phyloP scores from a whole-genome alignment of 176 grass and related monocot genomes.

The Phragmites australis region DNA sequence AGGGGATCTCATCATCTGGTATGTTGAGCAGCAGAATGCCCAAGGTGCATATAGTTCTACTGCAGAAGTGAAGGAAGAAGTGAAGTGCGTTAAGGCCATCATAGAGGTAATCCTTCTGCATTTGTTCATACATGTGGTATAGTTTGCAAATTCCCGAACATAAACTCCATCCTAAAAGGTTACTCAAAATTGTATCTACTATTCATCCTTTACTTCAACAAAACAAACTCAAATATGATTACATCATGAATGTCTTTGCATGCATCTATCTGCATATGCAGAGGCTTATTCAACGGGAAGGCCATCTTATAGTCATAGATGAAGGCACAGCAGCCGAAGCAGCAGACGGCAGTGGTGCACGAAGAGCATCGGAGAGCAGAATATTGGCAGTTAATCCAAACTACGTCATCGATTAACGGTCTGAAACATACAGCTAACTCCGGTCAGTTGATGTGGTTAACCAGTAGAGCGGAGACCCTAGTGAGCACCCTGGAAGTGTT shows the following conservation, averaged over 20 bases:
- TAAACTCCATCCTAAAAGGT: not conserved
- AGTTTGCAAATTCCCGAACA: not conserved
- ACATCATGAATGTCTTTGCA: not conserved
- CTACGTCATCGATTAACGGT: slow-evolving; percentile 78
- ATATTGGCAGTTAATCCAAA: slow-evolving; percentile 91
- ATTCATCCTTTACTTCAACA: not conserved
- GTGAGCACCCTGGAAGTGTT: slow-evolving; percentile 17
- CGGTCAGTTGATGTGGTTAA: slow-evolving; percentile 12
- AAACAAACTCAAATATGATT: not conserved
- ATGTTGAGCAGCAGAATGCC: slow-evolving; percentile 90
- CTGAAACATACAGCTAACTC: slow-evolving; percentile 1
- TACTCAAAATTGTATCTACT: not conserved
- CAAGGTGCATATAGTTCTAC: slow-evolving; percentile 73
- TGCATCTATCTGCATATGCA: slow-evolving; percentile 45
- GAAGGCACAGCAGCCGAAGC: slow-evolving; percentile 48
- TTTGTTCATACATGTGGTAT: not conserved
- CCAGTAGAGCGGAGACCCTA: not conserved
- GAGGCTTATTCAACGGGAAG: slow-evolving; percentile 94
- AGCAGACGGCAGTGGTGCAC: slow-evolving; percentile 34
- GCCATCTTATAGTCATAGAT: slow-evolving; percentile 94
- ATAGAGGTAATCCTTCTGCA: slow-evolving; percentile 63
- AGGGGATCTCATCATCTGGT: slow-evolving; percentile 93
- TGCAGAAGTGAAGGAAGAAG: slow-evolving; percentile 94
- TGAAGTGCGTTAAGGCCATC: slow-evolving; percentile 89
- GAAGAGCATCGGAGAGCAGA: slow-evolving; percentile 58